Conservation (phyloP, 768 basidiomycete genomes). For the Phlegmacium glaucopus region DNA sequence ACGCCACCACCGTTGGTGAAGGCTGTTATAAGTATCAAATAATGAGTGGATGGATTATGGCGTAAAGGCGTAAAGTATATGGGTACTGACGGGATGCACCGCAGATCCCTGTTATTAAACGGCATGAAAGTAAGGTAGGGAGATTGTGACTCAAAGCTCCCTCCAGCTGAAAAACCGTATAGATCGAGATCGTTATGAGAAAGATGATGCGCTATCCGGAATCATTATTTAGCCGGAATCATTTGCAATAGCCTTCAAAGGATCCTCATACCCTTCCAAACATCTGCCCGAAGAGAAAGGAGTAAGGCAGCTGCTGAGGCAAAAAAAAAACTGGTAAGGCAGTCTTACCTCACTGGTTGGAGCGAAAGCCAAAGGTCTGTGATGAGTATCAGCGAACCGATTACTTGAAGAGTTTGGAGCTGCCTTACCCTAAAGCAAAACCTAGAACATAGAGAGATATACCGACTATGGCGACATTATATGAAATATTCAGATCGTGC, state of each 20-base stretch:
- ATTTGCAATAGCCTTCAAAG: no score
- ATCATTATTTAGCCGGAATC: no score
- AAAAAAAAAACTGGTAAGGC: conserved; percentile 4
- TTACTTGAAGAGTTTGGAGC: background rate
- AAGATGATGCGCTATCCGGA: conserved; percentile 45
- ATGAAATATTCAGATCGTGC: conserved; percentile 44
- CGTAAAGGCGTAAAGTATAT: background rate
- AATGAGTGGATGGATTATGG: no score
- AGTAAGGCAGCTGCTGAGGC: conserved; percentile 4
- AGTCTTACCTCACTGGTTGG: conserved; percentile 50
- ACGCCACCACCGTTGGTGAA: conserved; percentile 57
- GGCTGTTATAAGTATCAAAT: conserved; percentile 26
- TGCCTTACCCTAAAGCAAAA: conserved; percentile 51
- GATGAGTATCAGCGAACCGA: conserved; percentile 1
- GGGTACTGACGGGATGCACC: conserved; percentile 49
- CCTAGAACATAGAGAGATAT: conserved; percentile 63
- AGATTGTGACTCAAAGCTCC: conserved; percentile 49
- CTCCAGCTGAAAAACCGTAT: conserved; percentile 51
- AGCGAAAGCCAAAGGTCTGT: conserved; percentile 55
- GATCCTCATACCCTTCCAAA: conserved; percentile 42
- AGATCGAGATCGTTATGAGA: conserved; percentile 47
- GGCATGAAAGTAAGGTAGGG: conserved; percentile 45
- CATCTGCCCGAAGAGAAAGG: conserved; percentile 30
- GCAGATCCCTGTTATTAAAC: conserved; percentile 55
- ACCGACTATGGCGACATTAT: conserved; percentile 53